A percentile compares a stretch with the other conserved stretches of the same genome.
These are phyloP conservation scores for Eucalyptus sp. DNA, from an alignment of 345 rosid species.

Conservation along the genomic window DNA sequence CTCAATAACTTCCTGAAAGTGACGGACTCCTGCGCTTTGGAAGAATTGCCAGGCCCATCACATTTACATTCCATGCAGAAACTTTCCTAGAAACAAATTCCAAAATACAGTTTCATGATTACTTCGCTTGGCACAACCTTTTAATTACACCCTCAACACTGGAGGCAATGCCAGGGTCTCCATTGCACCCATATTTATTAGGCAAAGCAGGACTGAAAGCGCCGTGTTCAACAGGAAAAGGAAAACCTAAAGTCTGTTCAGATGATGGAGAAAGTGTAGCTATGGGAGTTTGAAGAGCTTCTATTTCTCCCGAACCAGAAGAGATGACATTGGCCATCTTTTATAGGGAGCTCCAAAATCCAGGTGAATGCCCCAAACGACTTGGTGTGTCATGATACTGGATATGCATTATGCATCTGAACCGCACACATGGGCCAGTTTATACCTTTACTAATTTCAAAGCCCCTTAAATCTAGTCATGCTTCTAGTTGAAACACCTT, in stretches of 20 bases:
- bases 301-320: neutral
- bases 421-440: neutral
- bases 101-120: neutral
- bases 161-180: neutral
- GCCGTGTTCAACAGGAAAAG: neutral
- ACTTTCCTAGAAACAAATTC: neutral
- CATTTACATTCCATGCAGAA: neutral
- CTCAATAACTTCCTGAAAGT: neutral
- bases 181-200: neutral
- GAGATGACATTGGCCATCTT: neutral
- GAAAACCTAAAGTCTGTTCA: neutral
- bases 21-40: neutral
- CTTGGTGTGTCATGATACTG: neutral
- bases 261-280: neutral
- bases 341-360: neutral
- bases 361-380: neutral
- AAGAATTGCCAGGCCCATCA: neutral
- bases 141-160: neutral
- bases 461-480: slow-evolving; percentile 11
- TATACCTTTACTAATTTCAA: neutral
- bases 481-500: slow-evolving; percentile 33
- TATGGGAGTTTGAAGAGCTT: neutral
- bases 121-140: neutral
- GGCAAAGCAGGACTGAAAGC: neutral
- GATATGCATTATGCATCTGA: neutral